Percentiles rank a stretch among this genome's conserved stretches.
These are phyloP conservation scores for Thalassiosira hispida DNA, from an alignment of 352 stramenopile species.

Conservation along the genomic window DNA sequence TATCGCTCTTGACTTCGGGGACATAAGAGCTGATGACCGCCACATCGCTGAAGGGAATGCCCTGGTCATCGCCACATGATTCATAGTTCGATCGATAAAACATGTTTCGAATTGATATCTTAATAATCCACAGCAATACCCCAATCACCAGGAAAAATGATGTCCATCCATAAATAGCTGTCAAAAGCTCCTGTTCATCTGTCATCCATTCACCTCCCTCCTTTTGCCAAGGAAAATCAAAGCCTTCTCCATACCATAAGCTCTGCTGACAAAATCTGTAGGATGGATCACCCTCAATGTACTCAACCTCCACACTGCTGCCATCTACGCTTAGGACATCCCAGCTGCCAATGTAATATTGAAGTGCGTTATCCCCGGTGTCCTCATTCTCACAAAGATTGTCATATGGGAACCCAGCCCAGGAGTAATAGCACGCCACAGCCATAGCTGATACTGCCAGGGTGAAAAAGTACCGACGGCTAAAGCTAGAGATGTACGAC, in stretches of 20 bases:
- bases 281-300: conserved; percentile 33
- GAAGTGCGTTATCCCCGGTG: conserved; percentile 38
- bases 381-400: too few relatives aligned
- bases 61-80: conserved; percentile 68
- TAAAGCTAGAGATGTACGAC: conserved; percentile 71
- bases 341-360: conserved; percentile 58
- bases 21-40: conserved; percentile 70
- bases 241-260: conserved; percentile 32
- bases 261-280: conserved; percentile 65
- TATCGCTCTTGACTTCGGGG: conserved; percentile 64
- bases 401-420: conserved; percentile 80
- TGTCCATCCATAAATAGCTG: conserved; percentile 67
- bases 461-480: conserved; percentile 76
- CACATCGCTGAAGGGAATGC: conserved; percentile 69
- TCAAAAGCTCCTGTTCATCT: conserved; percentile 65
- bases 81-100: conserved; percentile 46
- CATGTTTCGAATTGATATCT: conserved; percentile 40
- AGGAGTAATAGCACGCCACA: conserved; percentile 75
- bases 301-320: conserved; percentile 26
- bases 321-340: conserved; percentile 40
- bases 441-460: conserved; percentile 66
- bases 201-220: conserved; percentile 79
- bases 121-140: conserved; percentile 55
- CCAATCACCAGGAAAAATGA: conserved; percentile 60
- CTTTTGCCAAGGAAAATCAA: conserved; percentile 68